Evolutionary conservation across 2,329 filamentous ascomycete species (phyloP).

Genomic region (Ceratocystis variospora): DNA sequence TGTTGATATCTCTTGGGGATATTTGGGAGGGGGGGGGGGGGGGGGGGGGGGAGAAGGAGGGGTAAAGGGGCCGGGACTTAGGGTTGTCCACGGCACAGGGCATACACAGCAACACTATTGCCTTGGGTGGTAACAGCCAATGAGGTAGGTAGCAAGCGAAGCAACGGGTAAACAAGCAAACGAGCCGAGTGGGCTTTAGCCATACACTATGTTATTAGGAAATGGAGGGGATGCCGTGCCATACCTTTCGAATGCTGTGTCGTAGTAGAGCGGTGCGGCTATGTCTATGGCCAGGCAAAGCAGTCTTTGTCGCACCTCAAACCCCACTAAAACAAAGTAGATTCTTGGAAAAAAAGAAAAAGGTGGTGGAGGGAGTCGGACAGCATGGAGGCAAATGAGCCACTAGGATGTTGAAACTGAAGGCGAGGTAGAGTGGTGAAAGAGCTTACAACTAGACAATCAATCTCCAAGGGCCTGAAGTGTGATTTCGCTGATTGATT

Average conservation of each 20-base stretch:
- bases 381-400: conserved; percentile 5
- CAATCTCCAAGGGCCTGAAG: not conserved
- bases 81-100: not conserved
- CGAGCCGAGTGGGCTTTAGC: not conserved
- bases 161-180: too few relatives aligned
- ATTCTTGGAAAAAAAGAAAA: not conserved
- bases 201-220: not conserved
- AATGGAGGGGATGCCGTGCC: not conserved
- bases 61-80: not conserved
- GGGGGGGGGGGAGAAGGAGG: not conserved
- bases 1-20: not conserved
- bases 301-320: conserved; percentile 2
- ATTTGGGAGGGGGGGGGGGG: not conserved
- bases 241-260: not conserved
- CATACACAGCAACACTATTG: not conserved
- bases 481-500: not conserved
- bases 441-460: not conserved
- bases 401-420: not conserved
- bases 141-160: not conserved
- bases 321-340: not conserved
- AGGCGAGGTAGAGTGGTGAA: not conserved
- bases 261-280: not conserved
- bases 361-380: not conserved
- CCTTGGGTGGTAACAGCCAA: not conserved
- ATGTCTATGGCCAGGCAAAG: not conserved